Conservation (phyloP, 768 basidiomycete species). For the Rubroboletus satanas region DNA sequence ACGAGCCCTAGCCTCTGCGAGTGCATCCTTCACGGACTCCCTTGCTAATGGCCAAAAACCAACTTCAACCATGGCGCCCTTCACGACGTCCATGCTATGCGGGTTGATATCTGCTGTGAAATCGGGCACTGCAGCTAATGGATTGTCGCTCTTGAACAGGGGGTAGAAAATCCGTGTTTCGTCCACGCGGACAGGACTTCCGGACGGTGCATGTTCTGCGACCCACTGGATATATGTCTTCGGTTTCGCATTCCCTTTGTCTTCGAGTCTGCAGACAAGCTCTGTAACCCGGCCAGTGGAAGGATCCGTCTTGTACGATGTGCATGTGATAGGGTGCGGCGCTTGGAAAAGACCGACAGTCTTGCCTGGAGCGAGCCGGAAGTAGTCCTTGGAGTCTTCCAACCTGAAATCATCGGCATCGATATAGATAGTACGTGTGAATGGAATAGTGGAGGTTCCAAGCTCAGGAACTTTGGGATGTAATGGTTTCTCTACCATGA, state of each 20-base stretch:
- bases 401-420: conserved; percentile 91
- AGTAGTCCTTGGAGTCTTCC: conserved; percentile 91
- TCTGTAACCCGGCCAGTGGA: conserved; percentile 70
- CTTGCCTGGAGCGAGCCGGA: conserved; percentile 96
- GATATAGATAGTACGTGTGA: conserved; percentile 88
- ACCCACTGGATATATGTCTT: conserved; percentile 99
- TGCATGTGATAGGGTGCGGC: conserved; percentile 88
- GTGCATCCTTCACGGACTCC: conserved; percentile 58
- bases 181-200: conserved; percentile 79
- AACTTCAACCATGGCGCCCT: conserved; percentile 79
- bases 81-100: conserved; percentile 74
- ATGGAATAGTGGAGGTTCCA: conserved; percentile 76
- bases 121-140: conserved; percentile 61
- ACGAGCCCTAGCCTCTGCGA: conserved; percentile 57
- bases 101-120: conserved; percentile 81
- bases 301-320: conserved; percentile 78
- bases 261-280: conserved; percentile 75
- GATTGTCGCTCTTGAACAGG: conserved; percentile 93
- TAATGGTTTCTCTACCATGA: conserved; percentile 84
- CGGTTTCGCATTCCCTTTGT: conserved; percentile 69
- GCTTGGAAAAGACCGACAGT: conserved; percentile 95
- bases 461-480: conserved; percentile 92
- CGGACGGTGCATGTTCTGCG: conserved; percentile 71
- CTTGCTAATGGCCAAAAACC: conserved; percentile 87
- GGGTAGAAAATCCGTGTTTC: conserved; percentile 92